Conservation (phyloP, 305 asterid genomes). For the Lippia alba region DNA sequence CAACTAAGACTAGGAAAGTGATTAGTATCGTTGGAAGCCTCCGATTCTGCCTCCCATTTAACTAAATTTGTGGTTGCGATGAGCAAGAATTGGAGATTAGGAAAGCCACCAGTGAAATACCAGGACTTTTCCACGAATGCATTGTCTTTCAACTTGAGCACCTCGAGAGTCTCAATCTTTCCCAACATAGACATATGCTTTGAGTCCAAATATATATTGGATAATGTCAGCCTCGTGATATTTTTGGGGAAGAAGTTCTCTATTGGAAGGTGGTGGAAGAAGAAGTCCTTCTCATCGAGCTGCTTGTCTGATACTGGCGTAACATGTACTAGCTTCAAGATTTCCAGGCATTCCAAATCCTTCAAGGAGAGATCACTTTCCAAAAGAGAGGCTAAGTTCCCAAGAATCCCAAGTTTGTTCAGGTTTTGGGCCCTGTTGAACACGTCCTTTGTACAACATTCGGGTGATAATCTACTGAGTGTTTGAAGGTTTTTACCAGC, state of each 20-base stretch:
- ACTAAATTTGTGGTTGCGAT: conserved; percentile 48
- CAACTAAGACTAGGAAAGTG: conserved; percentile 49
- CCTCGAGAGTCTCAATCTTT: conserved; percentile 47
- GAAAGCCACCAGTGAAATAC: conserved; percentile 46
- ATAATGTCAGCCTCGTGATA: conserved; percentile 43
- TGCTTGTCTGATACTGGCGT: conserved; percentile 1
- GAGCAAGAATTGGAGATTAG: conserved; percentile 46
- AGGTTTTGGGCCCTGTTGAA: conserved; percentile 32
- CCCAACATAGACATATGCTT: conserved; percentile 47
- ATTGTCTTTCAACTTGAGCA: conserved; percentile 60
- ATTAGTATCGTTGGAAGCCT: conserved; percentile 30
- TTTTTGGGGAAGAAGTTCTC: conserved; percentile 40
- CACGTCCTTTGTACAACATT: conserved; percentile 29
- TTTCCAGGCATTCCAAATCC: conserved; percentile 47
- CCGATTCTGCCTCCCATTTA: conserved; percentile 58
- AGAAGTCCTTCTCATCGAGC: conserved; percentile 1
- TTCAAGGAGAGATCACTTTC: conserved; percentile 25
- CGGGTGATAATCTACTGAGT: conserved; percentile 31
- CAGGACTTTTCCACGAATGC: conserved; percentile 56
- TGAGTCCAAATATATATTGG: conserved; percentile 47
- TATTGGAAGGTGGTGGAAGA: neutral
- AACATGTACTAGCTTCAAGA: conserved; percentile 49
- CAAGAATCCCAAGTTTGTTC: conserved; percentile 50
- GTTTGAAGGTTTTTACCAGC: conserved; percentile 42
- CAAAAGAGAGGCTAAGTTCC: conserved; percentile 33